Conservation (phyloP, 148 eudicot species). For the Rhododendron ovatum region DNA sequence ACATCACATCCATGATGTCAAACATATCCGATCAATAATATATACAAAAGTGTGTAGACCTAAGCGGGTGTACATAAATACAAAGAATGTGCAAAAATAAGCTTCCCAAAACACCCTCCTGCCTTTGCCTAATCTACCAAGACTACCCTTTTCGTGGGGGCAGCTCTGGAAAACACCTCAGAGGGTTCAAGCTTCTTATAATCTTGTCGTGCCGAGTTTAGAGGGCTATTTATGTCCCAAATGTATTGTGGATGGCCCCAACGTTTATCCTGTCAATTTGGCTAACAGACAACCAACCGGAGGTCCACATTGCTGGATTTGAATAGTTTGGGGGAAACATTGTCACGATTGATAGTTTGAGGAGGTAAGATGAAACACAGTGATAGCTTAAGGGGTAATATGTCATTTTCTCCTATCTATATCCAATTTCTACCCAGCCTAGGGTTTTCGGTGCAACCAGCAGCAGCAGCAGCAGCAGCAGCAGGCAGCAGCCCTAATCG, state of each 20-base stretch:
- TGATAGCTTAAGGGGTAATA: background rate
- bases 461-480: no score
- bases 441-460: background rate
- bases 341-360: background rate
- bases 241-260: background rate
- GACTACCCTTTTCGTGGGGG: background rate
- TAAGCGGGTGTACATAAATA: background rate
- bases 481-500: background rate
- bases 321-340: background rate
- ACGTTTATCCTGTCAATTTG: background rate
- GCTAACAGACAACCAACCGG: background rate
- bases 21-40: no score
- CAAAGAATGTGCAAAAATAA: background rate
- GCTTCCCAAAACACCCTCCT: background rate
- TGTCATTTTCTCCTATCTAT: background rate
- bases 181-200: background rate
- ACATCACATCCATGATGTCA: background rate
- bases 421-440: background rate
- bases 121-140: no score
- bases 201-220: no score
- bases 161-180: background rate
- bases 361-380: background rate
- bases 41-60: background rate
- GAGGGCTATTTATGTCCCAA: background rate
- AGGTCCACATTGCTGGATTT: background rate